Percentiles rank a stretch among this genome's conserved stretches.
Evolutionary conservation across 1,284 basidiomycete genomes (phyloP).

Genomic region (Ceratobasidium sp.): DNA sequence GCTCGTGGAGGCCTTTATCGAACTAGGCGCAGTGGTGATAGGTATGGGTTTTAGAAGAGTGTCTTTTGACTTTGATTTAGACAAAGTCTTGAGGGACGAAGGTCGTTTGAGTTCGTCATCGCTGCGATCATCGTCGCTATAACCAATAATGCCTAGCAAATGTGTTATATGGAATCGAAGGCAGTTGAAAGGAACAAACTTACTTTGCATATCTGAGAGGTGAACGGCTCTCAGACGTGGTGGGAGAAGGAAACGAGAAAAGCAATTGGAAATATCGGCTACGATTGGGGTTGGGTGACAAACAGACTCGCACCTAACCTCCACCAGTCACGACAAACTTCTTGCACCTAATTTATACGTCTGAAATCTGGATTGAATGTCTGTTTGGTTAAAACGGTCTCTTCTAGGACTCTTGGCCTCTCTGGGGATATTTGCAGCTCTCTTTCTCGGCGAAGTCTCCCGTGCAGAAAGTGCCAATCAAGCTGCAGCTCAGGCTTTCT

Average conservation of each 20-base stretch:
- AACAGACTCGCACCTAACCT: slow-evolving; percentile 13
- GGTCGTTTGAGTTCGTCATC: slow-evolving; percentile 37
- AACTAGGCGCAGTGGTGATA: not conserved
- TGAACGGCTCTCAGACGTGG: not conserved
- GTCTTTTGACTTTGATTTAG: slow-evolving; percentile 26
- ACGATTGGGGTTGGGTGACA: not conserved
- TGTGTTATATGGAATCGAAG: not conserved
- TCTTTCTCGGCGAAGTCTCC: slow-evolving; percentile 41
- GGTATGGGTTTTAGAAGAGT: slow-evolving; percentile 8
- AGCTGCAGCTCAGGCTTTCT: slow-evolving; percentile 48
- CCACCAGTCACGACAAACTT: slow-evolving; percentile 38
- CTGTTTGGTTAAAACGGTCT: slow-evolving; percentile 36
- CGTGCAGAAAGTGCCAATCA: slow-evolving; percentile 40
- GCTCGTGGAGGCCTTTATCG: not conserved
- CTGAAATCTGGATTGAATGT: slow-evolving; percentile 20
- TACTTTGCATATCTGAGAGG: slow-evolving; percentile 22
- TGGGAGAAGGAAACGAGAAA: not conserved
- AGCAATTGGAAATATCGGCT: slow-evolving; percentile 34
- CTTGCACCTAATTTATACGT: not conserved
- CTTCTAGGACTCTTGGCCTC: slow-evolving; percentile 38
- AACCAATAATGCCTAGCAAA: slow-evolving; percentile 33
- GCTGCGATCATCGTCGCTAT: slow-evolving; percentile 41
- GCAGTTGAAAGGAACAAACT: not conserved
- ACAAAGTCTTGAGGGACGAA: not conserved
- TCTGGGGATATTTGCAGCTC: slow-evolving; percentile 33